Evolutionary conservation across 2,329 filamentous ascomycete species (phyloP), one percentile per base, ranked within the genome.

Genomic region (Domatiomyces catenatus): DNA sequence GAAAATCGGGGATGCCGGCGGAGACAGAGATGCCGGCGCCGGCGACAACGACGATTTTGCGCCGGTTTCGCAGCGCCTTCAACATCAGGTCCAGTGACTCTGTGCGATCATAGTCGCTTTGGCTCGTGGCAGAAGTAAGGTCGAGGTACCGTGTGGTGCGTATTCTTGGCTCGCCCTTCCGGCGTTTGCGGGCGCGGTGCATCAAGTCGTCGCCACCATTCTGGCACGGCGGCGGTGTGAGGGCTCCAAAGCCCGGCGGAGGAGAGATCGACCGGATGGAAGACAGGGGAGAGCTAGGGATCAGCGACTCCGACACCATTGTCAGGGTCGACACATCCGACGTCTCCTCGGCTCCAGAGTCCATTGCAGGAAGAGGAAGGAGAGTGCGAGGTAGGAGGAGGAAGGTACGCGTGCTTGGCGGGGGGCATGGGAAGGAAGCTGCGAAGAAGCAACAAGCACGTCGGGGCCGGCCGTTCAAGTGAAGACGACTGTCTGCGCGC

Each of bases 11-110:
- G 61, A 98, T 93, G 56, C 92, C 92, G 59, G 92, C 90, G 49
- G 90, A 90, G 48, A 95, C 92, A 42, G 92, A 96, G 61, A 98
- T 98, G 55, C 92, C 92, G 56, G 92, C 92, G 52, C 92, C 92
- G 46, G 90, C 92, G 65, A 98, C 85, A 48, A 96, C 86, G 32
- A 98, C 87, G 64, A 98, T 94, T 71, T 94, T 95, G 70, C 89
- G 86, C 73, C 92, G 92, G 63, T 85, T 88, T 61, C 84, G 83
- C 50, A 98, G 68, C 20, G 81, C 82, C 44, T 81, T 77, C 44
- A 89, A 70, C 26, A 98, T 72, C 50, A 81, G 77, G 54, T 84
- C 76, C 42, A 94, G 71, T 60, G 82, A 75, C 26, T 70, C 66
- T 55, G 75, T 69, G 54, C 90, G 77, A 39, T 76, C 71, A 42